Base-by-base conservation (phyloP, 2,329 filamentous ascomycete genomes). In the Coleophoma crateriformis region DNA sequence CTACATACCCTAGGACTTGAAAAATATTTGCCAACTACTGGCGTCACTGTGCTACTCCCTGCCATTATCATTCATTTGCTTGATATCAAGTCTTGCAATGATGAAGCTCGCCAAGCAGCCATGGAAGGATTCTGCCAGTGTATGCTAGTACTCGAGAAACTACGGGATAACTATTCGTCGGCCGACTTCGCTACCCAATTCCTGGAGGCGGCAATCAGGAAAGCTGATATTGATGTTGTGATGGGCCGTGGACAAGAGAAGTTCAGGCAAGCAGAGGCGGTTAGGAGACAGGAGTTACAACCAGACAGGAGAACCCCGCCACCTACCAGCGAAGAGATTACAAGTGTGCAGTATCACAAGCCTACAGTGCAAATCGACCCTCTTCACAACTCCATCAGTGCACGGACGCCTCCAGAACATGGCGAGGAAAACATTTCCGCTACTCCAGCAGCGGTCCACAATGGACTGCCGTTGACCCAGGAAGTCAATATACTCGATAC, bases 111-210 rank as follows among this genome's bases (percentile, higher is more conserved):
- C 15, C 79, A 87, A 52, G 77, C 81, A 39, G 90, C 88, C 43
- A 78, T 90, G 20, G 81, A 85, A 50, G 88, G 90, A 17, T 96
- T 96, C 72, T 87, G 86, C 59, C 86, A 90, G 65, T 96, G 92
- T 70, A 96, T 96, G 89, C 81, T 85, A 43, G 90, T 96, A 51
- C 87, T 96, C 75, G 85, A 90, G 65, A 86, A 85, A 55, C 77
- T 97, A 15, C 83, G 90, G 35, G 90, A 96, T 62, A 88, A 90
- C 32, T 96, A 97, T 62, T 85, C 90, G 0, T 90, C 91, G 0
- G 92, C 92, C n/a, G 91, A 96, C 67, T 96, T 94, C 61, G 90
- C 90, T n/a, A 92, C 88, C 1, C 88, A 88, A 2, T 96, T 96
- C 72, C 77, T 96, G n/a, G 89, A 95, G 64, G 90, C 90, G 1